A percentile compares a stretch with the other conserved stretches of the same genome.
Evolutionary conservation across 352 stramenopile species (phyloP).

Genomic region (Globisporangium emineosum): DNA sequence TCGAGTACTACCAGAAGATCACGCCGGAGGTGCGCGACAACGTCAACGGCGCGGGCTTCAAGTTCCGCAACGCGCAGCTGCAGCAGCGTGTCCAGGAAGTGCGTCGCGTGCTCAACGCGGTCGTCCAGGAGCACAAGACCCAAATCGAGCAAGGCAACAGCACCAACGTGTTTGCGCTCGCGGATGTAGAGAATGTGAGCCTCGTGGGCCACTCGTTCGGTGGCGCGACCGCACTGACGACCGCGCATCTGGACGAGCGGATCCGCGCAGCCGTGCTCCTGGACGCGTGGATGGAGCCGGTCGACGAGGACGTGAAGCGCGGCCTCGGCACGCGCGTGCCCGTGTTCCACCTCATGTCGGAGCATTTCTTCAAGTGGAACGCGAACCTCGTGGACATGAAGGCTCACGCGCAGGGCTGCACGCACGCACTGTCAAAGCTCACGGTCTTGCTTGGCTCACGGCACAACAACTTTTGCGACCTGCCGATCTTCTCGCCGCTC

Average conservation of each 20-base stretch:
- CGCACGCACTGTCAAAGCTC: conserved; percentile 31
- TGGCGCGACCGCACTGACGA: conserved; percentile 48
- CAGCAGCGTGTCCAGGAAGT: conserved; percentile 51
- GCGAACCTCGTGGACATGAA: conserved; percentile 46
- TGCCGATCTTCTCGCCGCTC: conserved; percentile 58
- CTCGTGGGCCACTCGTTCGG: conserved; percentile 64
- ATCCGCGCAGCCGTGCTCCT: conserved; percentile 49
- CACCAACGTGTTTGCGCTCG: conserved; percentile 28
- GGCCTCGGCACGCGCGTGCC: conserved; percentile 37
- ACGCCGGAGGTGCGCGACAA: conserved; percentile 42
- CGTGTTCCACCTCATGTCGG: conserved; percentile 58
- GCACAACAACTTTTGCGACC: conserved; percentile 78
- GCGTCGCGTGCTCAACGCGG: conserved; percentile 38
- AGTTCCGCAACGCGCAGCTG: conserved; percentile 61
- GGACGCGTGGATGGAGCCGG: conserved; percentile 67
- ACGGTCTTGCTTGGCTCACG: conserved; percentile 37
- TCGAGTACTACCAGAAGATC: conserved; percentile 64
- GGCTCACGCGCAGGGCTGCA: conserved; percentile 33
- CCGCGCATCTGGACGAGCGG: conserved; percentile 44
- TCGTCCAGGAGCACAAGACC: conserved; percentile 19
- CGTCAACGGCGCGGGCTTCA: conserved; percentile 45
- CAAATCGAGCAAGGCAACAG: background rate
- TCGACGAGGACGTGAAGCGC: conserved; percentile 34
- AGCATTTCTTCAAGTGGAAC: conserved; percentile 58
- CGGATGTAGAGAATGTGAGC: conserved; percentile 35